phyloP scores from a whole-genome alignment of 2,329 filamentous ascomycete genomes.

The Phaeoacremonium minimum region DNA sequence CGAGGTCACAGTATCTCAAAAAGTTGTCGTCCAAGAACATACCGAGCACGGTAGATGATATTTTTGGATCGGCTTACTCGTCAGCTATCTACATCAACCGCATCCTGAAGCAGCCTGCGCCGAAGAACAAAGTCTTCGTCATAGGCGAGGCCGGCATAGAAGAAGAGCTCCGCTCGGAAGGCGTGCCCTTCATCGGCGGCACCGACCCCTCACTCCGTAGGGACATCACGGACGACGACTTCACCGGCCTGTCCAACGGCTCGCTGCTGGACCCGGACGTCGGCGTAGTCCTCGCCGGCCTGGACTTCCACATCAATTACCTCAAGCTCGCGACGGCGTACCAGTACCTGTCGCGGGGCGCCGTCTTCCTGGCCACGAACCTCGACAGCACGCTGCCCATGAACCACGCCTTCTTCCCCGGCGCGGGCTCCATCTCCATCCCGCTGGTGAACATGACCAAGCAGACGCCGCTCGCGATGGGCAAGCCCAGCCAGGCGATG shows the following conservation, averaged over 20 bases:
- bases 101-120: conserved; percentile 73
- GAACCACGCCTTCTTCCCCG: conserved; percentile 80
- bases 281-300: conserved; percentile 79
- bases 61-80: conserved; percentile 94
- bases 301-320: conserved; percentile 96
- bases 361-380: conserved; percentile 89
- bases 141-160: conserved; percentile 90
- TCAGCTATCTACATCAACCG: conserved; percentile 93
- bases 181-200: conserved; percentile 76
- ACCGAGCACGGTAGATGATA: conserved; percentile 75
- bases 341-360: conserved; percentile 80
- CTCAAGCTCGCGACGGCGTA: conserved; percentile 81
- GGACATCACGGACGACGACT: conserved; percentile 78
- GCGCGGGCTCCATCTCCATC: conserved; percentile 77
- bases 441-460: conserved; percentile 71
- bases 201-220: conserved; percentile 75
- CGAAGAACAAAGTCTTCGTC: conserved; percentile 90
- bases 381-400: conserved; percentile 85
- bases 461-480: conserved; percentile 70
- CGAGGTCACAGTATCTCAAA: conserved; percentile 84
- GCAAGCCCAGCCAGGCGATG: conserved; percentile 97
- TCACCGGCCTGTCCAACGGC: conserved; percentile 69
- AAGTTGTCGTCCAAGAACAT: conserved; percentile 84
- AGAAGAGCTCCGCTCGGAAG: conserved; percentile 77
- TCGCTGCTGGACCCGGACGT: conserved; percentile 81